Evolutionary conservation across 2,329 filamentous ascomycete species (phyloP), one percentile per base, ranked within the genome.

Genomic region (Phyllosticta ampelicida): DNA sequence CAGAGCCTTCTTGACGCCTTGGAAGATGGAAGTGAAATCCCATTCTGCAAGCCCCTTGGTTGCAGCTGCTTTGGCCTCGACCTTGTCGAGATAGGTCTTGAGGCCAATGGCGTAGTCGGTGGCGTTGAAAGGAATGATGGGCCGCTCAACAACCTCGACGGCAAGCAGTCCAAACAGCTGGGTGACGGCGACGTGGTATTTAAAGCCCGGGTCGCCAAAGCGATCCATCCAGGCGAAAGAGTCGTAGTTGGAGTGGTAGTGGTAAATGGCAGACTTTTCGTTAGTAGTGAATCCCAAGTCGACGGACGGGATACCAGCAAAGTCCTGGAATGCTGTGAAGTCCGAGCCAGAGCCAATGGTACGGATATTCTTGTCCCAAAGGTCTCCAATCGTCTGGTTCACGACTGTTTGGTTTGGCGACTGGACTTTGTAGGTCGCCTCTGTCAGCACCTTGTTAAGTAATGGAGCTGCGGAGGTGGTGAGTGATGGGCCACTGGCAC

Each of bases 211-310:
- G 63, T 95, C 90, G 3, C 89, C 89, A 63, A 83, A 90, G 2
- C 76, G 85, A 13, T 85, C 79, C 87, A 94, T 94, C 89, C 89
- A 95, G 65, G 86, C 77, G 67, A 88, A 91, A 30, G 81, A 87
- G 67, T 95, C 90, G 67, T 91, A 95, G 72, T 94, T 94, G 61
- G 82, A 82, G 69, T 95, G 89, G 66, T 94, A 95, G 62, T 87
- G 86, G 67, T 86, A 89, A 6, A 89, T 74, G 0, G 85, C 74
- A 0, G 67, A 67, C 23, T 73, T 68, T 0, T 65, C 61, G 13
- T 63, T 67, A 53, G 62, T 64, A 13, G 67, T 67, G 61, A 79
- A 79, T 20, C 75, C 76, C 61, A 79, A 69, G 59, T 79, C 75
- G 52, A 79, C 67, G 6, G 67, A 75, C 1, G 76, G 72, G 44